Evolutionary conservation across 805 yeast species (phyloP).

Genomic region (Zygotorulaspora chibaensis): DNA sequence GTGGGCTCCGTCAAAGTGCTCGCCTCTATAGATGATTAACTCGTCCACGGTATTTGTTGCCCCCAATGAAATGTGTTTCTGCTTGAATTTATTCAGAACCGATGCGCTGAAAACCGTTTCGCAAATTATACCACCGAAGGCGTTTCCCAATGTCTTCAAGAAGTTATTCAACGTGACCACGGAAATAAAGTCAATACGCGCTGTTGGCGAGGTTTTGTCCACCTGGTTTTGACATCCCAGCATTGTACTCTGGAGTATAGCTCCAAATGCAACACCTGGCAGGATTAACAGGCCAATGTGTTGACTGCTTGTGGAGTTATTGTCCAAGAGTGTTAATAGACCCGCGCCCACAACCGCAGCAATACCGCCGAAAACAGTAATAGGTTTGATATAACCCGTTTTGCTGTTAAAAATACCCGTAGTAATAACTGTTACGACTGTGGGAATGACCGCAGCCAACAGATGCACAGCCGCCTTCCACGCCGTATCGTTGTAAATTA

Average conservation of each 20-base stretch:
- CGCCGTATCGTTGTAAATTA: conserved; percentile 23
- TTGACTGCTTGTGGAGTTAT: conserved; percentile 26
- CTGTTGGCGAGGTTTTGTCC: conserved; percentile 18
- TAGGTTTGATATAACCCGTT: conserved; percentile 37
- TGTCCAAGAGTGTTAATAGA: conserved; percentile 30
- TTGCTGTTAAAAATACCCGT: conserved; percentile 34
- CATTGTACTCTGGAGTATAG: conserved; percentile 33
- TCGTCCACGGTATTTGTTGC: conserved; percentile 17
- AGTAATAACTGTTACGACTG: conserved; percentile 20
- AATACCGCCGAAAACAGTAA: conserved; percentile 31
- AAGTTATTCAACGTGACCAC: conserved; percentile 27
- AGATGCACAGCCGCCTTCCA: conserved; percentile 26
- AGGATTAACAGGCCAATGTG: conserved; percentile 39
- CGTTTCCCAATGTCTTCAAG: conserved; percentile 23
- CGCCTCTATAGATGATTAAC: conserved; percentile 18
- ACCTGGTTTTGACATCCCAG: conserved; percentile 31
- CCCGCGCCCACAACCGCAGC: conserved; percentile 38
- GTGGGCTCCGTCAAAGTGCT: conserved; percentile 19
- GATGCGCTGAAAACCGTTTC: conserved; percentile 25
- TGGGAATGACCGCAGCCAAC: conserved; percentile 21
- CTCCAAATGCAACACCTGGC: conserved; percentile 38
- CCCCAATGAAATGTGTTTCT: conserved; percentile 2
- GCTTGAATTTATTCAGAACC: conserved; percentile 14
- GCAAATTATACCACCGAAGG: conserved; percentile 26
- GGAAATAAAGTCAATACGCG: conserved; percentile 22